A percentile compares a stretch with the other conserved stretches of the same genome.
phyloP scores from a whole-genome alignment of 306 rosid species.

The Rosa persica region DNA sequence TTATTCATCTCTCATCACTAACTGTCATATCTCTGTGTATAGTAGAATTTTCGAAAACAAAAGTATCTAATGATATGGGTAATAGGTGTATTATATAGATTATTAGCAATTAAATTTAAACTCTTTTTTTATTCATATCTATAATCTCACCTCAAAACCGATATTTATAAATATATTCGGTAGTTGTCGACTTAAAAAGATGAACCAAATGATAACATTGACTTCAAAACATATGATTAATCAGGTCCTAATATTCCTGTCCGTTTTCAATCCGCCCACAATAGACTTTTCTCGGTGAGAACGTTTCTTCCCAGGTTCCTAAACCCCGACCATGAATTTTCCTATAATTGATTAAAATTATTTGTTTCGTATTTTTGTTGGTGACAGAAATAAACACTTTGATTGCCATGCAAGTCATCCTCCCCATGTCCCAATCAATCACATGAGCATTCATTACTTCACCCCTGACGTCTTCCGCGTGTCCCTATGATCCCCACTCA shows the following conservation, averaged over 20 bases:
- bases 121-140: too few species aligned
- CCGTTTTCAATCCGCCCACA: background rate
- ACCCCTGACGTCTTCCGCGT: conserved; percentile 14
- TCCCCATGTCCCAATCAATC: background rate
- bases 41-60: too few species aligned
- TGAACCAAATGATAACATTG: too few species aligned
- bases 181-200: too few species aligned
- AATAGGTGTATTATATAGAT: too few species aligned
- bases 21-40: too few species aligned
- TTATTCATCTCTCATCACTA: too few species aligned
- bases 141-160: too few species aligned
- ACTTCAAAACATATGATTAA: too few species aligned
- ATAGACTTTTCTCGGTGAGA: background rate
- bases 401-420: conserved; percentile 11
- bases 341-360: background rate
- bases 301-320: background rate
- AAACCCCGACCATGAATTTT: background rate
- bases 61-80: too few species aligned
- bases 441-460: conserved; percentile 9
- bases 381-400: background rate
- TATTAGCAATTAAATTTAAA: too few species aligned
- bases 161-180: too few species aligned
- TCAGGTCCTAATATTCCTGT: background rate
- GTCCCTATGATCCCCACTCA: background rate
- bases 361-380: background rate